Percentiles rank a stretch among this genome's conserved stretches.
Evolutionary conservation across 2,329 filamentous ascomycete genomes (phyloP).

Genomic region (Neurospora crassa): DNA sequence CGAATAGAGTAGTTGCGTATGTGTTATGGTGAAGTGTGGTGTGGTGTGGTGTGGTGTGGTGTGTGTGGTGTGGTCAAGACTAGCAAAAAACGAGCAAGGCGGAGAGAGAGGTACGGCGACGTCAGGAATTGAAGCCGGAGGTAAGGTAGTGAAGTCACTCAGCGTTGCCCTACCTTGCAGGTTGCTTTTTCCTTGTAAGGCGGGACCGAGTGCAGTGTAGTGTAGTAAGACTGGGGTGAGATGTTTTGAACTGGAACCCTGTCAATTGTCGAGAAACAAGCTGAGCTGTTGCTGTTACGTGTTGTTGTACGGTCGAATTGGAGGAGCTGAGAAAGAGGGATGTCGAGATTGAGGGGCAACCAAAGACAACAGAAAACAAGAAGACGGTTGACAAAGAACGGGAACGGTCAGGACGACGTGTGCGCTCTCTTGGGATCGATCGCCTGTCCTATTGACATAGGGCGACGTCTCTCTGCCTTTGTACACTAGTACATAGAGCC

Average conservation of each 20-base stretch:
- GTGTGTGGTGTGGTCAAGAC: neutral
- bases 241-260: neutral
- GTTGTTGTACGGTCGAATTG: neutral
- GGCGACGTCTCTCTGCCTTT: neutral
- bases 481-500: neutral
- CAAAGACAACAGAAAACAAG: neutral
- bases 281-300: neutral
- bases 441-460: neutral
- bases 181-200: constrained; percentile 1
- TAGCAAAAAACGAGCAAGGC: constrained; percentile 1
- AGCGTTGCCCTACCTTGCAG: constrained; percentile 6
- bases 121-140: constrained; percentile 1
- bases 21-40: neutral
- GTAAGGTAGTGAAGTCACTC: constrained; percentile 4
- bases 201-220: neutral
- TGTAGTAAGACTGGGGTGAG: neutral
- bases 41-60: neutral
- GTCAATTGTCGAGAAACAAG: neutral
- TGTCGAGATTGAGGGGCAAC: neutral
- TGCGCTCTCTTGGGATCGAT: neutral
- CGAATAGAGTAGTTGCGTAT: neutral
- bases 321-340: neutral
- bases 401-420: neutral
- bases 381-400: neutral
- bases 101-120: constrained; percentile 5